Conservation (phyloP, 768 basidiomycete genomes). For the Boletus rubescentipes region DNA sequence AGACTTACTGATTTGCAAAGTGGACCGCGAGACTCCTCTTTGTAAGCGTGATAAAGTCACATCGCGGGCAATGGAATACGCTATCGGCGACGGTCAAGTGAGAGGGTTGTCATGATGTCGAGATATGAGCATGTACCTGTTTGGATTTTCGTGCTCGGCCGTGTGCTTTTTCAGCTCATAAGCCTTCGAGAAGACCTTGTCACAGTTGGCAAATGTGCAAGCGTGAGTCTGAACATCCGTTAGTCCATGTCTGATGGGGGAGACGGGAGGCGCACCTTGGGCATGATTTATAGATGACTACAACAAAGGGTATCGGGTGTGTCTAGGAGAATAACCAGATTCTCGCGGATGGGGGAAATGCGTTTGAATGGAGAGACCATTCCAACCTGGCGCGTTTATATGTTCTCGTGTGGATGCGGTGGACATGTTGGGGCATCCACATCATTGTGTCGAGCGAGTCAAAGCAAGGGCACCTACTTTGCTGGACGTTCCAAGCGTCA, state of each 20-base stretch:
- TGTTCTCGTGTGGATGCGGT: background rate
- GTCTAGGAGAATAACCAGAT: slow-evolving; percentile 21
- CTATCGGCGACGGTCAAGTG: slow-evolving; percentile 3
- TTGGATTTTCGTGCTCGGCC: slow-evolving; percentile 10
- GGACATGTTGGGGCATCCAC: background rate
- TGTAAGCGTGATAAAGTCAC: slow-evolving; percentile 16
- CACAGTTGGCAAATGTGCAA: slow-evolving; percentile 17
- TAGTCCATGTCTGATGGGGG: background rate
- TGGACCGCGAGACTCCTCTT: slow-evolving; percentile 27
- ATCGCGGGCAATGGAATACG: slow-evolving; percentile 18
- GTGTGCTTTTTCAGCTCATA: slow-evolving; percentile 26
- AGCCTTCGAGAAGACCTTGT: slow-evolving; percentile 12
- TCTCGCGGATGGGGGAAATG: slow-evolving; percentile 2
- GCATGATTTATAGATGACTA: slow-evolving; percentile 7
- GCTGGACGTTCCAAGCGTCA: slow-evolving; percentile 1
- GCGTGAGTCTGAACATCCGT: slow-evolving; percentile 5
- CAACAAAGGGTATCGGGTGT: background rate
- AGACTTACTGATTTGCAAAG: slow-evolving; percentile 17
- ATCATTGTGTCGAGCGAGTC: slow-evolving; percentile 1
- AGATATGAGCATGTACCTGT: slow-evolving; percentile 1
- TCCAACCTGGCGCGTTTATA: slow-evolving; percentile 13
- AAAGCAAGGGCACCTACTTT: slow-evolving; percentile 8
- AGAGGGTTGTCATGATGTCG: background rate
- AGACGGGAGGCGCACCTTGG: slow-evolving; percentile 1
- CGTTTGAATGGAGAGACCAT: background rate